Evolutionary conservation across 768 basidiomycete genomes (phyloP), one percentile per base, ranked within the genome.

Genomic region (Lactarius tabidus): DNA sequence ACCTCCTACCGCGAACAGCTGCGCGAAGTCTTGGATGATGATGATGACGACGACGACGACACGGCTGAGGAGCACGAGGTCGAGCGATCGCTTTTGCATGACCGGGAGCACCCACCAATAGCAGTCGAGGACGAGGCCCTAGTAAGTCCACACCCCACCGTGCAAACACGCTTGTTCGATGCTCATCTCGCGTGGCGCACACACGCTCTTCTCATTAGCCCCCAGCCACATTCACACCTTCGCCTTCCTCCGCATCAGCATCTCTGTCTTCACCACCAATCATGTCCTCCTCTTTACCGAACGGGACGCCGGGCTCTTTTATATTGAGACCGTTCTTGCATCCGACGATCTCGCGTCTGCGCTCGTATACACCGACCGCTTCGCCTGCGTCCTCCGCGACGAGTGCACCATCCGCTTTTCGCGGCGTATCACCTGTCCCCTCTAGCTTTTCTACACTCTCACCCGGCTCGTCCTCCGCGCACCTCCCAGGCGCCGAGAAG

Each of bases 271-370:
- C 79, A 6, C 78, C 84, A 35, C 78, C 79, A 23, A 73, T 74
- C 48, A 68, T 79, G 36, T 74, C 71, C 14, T 79, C 80, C n/a
- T 79, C 79, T 23, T 57, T 67, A 48, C 70, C 70, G 38, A 74
- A 68, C 41, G 74, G 74, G 3, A 72, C 71, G 15, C 75, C 77
- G 31, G 12, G 74, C 78, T 20, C 36, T n/a, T 3, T 43, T 45
- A 14, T 48, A 36, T 5, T 60, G 28, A 81, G 77, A 66, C 82
- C 86, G 15, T 91, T 88, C 73, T 73, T 91, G 23, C 86, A 89
- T 70, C 88, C 89, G 4, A 83, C 80, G n/a, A 82, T 91, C 7
- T 93, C 91, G 33, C 83, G 91, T n/a, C 82, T 91, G 48, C 89
- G 91, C 51, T 91, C 92, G 15, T 81, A 81, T 70, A 80, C 82